Percentiles rank a stretch among this genome's conserved stretches.
phyloP scores from a whole-genome alignment of 176 grass and related monocot species.

The Stipa capillata region DNA sequence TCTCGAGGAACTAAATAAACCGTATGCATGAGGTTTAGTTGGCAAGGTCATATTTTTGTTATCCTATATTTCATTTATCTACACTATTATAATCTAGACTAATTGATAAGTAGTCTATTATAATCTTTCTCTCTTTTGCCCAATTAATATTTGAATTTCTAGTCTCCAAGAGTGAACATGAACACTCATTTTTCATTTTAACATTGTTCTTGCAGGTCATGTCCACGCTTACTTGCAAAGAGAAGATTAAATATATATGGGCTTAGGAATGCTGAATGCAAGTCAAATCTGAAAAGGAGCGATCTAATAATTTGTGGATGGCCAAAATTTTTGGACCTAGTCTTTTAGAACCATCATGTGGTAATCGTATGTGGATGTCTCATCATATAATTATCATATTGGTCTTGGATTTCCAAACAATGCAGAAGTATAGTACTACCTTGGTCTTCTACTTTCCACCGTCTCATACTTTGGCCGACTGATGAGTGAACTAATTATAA shows the following conservation, averaged over 20 bases:
- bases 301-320: not conserved
- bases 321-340: not conserved
- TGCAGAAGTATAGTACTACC: not conserved
- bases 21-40: too few relatives aligned
- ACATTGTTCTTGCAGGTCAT: not conserved
- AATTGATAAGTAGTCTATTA: too few relatives aligned
- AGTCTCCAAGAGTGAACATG: too few relatives aligned
- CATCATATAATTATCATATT: not conserved
- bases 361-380: not conserved
- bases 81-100: too few relatives aligned
- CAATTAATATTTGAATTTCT: too few relatives aligned
- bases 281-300: not conserved
- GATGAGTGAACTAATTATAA: not conserved
- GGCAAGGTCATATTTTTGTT: too few relatives aligned
- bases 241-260: not conserved
- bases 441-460: not conserved
- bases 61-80: too few relatives aligned
- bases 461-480: not conserved
- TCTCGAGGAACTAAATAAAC: too few relatives aligned
- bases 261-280: not conserved
- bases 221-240: not conserved
- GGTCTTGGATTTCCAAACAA: not conserved
- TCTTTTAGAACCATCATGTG: not conserved
- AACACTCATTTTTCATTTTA: too few relatives aligned
- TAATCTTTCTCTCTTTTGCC: too few relatives aligned